A percentile compares a stretch with the other conserved stretches of the same genome.
Evolutionary conservation across 805 yeast genomes (phyloP).

Genomic region (Candida ficus): DNA sequence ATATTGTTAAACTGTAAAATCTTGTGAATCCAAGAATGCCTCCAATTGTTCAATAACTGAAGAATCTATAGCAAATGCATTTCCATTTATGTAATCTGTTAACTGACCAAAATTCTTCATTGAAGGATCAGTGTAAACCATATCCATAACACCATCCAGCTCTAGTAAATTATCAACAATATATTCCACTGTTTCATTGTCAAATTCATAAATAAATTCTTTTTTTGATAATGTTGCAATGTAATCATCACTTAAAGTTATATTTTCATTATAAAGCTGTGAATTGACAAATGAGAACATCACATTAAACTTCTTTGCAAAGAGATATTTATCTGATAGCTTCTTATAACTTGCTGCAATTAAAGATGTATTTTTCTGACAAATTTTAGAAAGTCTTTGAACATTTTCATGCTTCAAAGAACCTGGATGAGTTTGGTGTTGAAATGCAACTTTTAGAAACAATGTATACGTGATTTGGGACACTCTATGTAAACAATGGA

Average conservation of each 20-base stretch:
- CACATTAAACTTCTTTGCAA: neutral
- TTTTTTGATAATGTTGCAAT: neutral
- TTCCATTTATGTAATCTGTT: neutral
- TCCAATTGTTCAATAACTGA: constrained; percentile 6
- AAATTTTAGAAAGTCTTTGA: neutral
- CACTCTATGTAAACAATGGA: constrained; percentile 2
- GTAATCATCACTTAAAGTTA: neutral
- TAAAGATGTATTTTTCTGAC: neutral
- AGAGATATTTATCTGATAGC: neutral
- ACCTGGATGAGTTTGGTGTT: neutral
- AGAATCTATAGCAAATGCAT: neutral
- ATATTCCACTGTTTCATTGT: neutral
- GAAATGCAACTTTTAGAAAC: neutral
- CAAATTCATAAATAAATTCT: neutral
- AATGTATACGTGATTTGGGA: neutral
- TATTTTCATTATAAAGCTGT: neutral
- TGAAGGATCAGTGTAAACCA: neutral
- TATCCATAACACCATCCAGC: neutral
- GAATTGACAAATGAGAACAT: neutral
- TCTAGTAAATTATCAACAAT: neutral
- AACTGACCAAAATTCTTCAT: neutral
- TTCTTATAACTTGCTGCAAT: neutral
- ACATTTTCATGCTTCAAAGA: neutral
- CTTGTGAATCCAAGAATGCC: constrained; percentile 1
- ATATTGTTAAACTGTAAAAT: neutral